Base-by-base conservation (phyloP, 164 flowering plant species). In the Annona squamosa region DNA sequence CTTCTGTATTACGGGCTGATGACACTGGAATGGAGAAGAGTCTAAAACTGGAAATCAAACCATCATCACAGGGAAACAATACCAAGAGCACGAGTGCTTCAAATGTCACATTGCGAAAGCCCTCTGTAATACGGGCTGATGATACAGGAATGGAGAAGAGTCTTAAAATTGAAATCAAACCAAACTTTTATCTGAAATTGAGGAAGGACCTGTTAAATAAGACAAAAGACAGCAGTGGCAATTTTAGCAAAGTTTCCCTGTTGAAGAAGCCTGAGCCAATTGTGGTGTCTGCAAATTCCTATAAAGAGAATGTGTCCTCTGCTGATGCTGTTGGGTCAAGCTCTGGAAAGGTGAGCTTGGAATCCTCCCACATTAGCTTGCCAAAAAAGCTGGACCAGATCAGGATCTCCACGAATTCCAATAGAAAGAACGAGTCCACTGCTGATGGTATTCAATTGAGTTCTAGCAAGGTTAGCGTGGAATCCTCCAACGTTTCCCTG, bases 71-170 rank as follows among this genome's bases (percentile, higher is more conserved):
- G 62, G 82, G 73, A 72, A 65, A 63, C 59, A 69, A 37, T 77
- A 72, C 64, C 3, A 84, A 79, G 67, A 46, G 12, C 46, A 65
- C 79, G 47, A 82, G 77, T 56, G 81, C 82, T 63, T 90, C 92
- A n/a, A 84, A 85, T 80, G 89, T 90, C 71, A 76, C 82, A 43
- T 77, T 92, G 86, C 82, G 97, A 76, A 92, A 84, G 81, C 97
- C 97, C 37, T 63, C 82, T 16, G 56, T 73, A 19, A 76, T 68
- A 77, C 78, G 79, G 47, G 88, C 80, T 48, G 88, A 78, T 81
- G 82, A 81, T 46, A 77, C 74, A 19, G 77, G 79, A 46, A 52
- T 17, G 41, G 72, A 70, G 44, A 76, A 73, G 71, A 48, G 72
- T 37, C 76, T 80, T 43, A 81, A 76, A 77, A 59, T 81, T n/a